phyloP scores from a whole-genome alignment of 352 stramenopile genomes.

The Pythium vanterpoolii region DNA sequence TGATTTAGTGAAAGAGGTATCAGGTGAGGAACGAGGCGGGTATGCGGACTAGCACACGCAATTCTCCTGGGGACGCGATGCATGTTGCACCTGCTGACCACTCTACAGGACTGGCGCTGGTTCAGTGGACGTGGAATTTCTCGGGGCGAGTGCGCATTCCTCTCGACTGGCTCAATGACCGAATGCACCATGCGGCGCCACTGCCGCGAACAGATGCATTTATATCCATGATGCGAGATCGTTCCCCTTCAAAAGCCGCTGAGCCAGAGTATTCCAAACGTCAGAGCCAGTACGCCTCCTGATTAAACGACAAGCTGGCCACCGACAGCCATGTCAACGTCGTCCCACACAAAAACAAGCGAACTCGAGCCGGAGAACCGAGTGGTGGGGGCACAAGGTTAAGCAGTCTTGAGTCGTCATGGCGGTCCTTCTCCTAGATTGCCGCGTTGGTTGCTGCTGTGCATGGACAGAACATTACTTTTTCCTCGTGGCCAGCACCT shows the following conservation, averaged over 20 bases:
- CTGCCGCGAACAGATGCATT: slow-evolving; percentile 8
- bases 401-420: not conserved
- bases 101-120: no score
- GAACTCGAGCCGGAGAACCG: not conserved
- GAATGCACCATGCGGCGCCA: not conserved
- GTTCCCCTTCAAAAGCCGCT: not conserved
- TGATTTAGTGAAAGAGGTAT: no score
- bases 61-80: no score
- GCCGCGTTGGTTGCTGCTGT: not conserved
- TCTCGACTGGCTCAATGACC: not conserved
- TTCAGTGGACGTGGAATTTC: not conserved
- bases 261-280: not conserved
- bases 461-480: not conserved
- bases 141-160: not conserved
- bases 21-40: no score
- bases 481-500: not conserved
- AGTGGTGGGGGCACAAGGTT: not conserved
- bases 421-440: not conserved
- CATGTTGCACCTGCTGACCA: no score
- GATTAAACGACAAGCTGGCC: no score
- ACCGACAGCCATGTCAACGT: not conserved
- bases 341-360: not conserved
- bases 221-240: slow-evolving; percentile 3
- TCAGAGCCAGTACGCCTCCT: not conserved
- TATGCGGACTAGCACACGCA: no score